These are phyloP conservation scores for Yamadazyma atmosphaerica DNA, from an alignment of 1,139 yeast species.

Conservation along the genomic window DNA sequence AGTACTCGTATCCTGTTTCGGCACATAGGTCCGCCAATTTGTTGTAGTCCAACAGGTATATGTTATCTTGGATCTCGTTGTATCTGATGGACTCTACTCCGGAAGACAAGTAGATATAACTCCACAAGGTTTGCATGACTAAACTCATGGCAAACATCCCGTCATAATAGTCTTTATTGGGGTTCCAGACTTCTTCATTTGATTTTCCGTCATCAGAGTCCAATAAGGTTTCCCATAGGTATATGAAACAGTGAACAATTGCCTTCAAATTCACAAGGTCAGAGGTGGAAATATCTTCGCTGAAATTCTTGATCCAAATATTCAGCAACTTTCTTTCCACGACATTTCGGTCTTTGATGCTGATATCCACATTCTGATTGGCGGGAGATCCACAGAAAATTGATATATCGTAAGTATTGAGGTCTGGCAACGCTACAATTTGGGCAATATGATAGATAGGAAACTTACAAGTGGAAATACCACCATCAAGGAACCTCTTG, in stretches of 20 bases:
- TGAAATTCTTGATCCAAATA: constrained; percentile 42
- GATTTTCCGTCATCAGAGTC: constrained; percentile 34
- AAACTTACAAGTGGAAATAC: constrained; percentile 23
- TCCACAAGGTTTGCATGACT: constrained; percentile 51
- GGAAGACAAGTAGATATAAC: constrained; percentile 41
- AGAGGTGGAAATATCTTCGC: constrained; percentile 25
- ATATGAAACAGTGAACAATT: constrained; percentile 63
- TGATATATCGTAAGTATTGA: constrained; percentile 76
- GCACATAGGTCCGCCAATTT: constrained; percentile 25
- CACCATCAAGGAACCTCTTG: constrained; percentile 9
- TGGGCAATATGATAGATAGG: constrained; percentile 73
- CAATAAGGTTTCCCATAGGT: constrained; percentile 62
- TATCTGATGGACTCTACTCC: constrained; percentile 41
- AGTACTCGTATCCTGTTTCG: constrained; percentile 36
- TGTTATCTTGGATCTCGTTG: constrained; percentile 19
- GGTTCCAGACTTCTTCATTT: constrained; percentile 18
- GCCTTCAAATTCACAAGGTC: constrained; percentile 39
- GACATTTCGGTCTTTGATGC: constrained; percentile 50
- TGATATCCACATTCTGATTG: constrained; percentile 74
- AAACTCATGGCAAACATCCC: constrained; percentile 46
- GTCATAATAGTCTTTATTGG: constrained; percentile 40
- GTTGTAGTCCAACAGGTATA: constrained; percentile 17
- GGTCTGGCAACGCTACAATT: constrained; percentile 58
- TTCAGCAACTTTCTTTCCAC: constrained; percentile 51
- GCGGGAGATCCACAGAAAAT: constrained; percentile 82